Conservation (phyloP, 2,329 filamentous ascomycete genomes). For the Aspergillus versicolor region DNA sequence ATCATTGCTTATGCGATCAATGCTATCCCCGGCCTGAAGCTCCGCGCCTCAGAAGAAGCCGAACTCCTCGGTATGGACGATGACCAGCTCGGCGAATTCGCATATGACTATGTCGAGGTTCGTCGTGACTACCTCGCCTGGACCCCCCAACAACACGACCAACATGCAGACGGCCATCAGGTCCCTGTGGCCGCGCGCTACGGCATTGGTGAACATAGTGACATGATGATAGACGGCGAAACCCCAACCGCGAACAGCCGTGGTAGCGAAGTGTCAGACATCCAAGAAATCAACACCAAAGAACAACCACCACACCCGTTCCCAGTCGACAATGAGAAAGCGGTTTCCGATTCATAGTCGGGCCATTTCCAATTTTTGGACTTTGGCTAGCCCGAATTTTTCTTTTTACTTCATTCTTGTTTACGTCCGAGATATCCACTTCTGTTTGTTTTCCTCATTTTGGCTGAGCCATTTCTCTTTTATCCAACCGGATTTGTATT, state of each 20-base stretch:
- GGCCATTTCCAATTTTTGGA: background rate
- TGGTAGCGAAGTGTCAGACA: slow-evolving; percentile 30
- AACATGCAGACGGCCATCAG: slow-evolving; percentile 49
- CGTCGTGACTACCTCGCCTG: slow-evolving; percentile 52
- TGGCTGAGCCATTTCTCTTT: slow-evolving; percentile 25
- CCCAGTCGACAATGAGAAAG: slow-evolving; percentile 14
- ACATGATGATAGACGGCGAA: slow-evolving; percentile 60
- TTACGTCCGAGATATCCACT: slow-evolving; percentile 29
- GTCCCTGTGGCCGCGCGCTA: slow-evolving; percentile 61
- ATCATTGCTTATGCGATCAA: slow-evolving; percentile 71
- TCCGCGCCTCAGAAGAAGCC: slow-evolving; percentile 65
- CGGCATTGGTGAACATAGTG: slow-evolving; percentile 59
- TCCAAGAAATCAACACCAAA: slow-evolving; percentile 32
- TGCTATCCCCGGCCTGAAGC: slow-evolving; percentile 67
- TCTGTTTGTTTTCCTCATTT: slow-evolving; percentile 14
- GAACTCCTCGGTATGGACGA: slow-evolving; percentile 65
- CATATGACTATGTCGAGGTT: slow-evolving; percentile 54
- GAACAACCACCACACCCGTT: slow-evolving; percentile 26
- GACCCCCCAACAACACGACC: slow-evolving; percentile 47
- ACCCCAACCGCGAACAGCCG: slow-evolving; percentile 33
- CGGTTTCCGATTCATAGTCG: slow-evolving; percentile 13
- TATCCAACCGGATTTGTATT: slow-evolving; percentile 11
- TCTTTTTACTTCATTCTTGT: slow-evolving; percentile 15
- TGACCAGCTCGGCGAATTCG: slow-evolving; percentile 53
- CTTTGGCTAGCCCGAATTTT: background rate